Conservation (phyloP, 2,329 filamentous ascomycete species). For the Verticillium longisporum region DNA sequence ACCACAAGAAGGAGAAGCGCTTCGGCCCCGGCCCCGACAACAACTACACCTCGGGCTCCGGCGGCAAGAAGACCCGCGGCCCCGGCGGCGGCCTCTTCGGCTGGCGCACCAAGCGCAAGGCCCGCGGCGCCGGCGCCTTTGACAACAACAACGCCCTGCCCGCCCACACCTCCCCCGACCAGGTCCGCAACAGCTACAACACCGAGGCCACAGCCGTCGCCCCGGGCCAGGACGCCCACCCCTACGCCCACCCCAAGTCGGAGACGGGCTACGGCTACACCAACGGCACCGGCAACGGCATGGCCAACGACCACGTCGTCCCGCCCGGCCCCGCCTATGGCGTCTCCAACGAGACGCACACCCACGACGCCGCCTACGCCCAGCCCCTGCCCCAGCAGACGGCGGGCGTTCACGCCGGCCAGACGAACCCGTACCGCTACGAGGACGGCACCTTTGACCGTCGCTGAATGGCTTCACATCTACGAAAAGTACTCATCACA, state of each 20-base stretch:
- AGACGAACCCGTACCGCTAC: conserved; percentile 20
- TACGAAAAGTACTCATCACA: background rate
- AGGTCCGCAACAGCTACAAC: conserved; percentile 36
- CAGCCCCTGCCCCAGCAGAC: background rate
- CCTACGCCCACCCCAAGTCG: conserved; percentile 16
- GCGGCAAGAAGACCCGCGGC: conserved; percentile 16
- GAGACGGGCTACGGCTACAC: conserved; percentile 4
- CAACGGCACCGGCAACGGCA: background rate
- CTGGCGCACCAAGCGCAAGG: conserved; percentile 23
- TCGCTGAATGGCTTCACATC: background rate
- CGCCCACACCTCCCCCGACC: conserved; percentile 29
- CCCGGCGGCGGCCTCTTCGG: conserved; percentile 21
- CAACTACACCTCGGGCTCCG: conserved; percentile 55
- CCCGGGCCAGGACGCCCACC: conserved; percentile 4
- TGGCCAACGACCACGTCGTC: too few species aligned
- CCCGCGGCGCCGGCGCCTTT: conserved; percentile 3
- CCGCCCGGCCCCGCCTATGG: background rate
- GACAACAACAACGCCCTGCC: conserved; percentile 26
- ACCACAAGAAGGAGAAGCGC: conserved; percentile 69
- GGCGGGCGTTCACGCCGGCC: background rate
- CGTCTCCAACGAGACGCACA: background rate
- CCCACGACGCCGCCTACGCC: background rate
- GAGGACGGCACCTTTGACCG: conserved; percentile 28
- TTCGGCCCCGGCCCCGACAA: conserved; percentile 46
- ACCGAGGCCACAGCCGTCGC: conserved; percentile 29